Evolutionary conservation across 495 filamentous ascomycete genomes (phyloP).

Genomic region (Trichocladium uniseriatum): DNA sequence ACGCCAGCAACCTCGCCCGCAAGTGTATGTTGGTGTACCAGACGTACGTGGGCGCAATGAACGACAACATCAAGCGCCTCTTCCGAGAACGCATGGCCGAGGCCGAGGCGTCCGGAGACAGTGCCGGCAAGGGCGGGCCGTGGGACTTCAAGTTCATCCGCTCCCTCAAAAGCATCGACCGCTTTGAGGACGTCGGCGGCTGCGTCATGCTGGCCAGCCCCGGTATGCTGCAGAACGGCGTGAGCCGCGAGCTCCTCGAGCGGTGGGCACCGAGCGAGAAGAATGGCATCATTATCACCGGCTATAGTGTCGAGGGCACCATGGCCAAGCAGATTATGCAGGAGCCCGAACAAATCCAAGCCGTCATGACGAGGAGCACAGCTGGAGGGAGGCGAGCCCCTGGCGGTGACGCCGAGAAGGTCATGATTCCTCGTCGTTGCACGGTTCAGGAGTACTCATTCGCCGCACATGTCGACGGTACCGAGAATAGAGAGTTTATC

Average conservation of each 20-base stretch:
- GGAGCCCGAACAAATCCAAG: constrained; percentile 86
- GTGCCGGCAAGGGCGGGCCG: constrained; percentile 67
- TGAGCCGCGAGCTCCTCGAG: constrained; percentile 84
- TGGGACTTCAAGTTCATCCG: constrained; percentile 95
- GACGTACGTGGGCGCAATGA: constrained; percentile 95
- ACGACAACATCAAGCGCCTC: constrained; percentile 91
- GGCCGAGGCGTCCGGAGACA: constrained; percentile 63
- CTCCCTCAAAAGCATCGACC: constrained; percentile 80
- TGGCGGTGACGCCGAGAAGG: constrained; percentile 57
- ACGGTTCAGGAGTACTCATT: constrained; percentile 89
- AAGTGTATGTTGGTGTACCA: constrained; percentile 99
- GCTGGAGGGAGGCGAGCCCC: constrained; percentile 46
- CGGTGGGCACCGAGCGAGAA: constrained; percentile 90
- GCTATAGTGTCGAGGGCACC: constrained; percentile 95
- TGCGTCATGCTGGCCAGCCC: constrained; percentile 97
- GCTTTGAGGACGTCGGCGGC: constrained; percentile 90
- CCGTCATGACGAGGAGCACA: constrained; percentile 69
- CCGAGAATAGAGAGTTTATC: constrained; percentile 89
- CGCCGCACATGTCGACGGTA: constrained; percentile 94
- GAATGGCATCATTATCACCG: constrained; percentile 95
- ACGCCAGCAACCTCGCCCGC: constrained; percentile 83
- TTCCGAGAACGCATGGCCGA: constrained; percentile 82
- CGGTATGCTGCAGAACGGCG: constrained; percentile 95
- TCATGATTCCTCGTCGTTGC: constrained; percentile 87
- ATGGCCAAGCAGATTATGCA: constrained; percentile 94